Evolutionary conservation across 495 filamentous ascomycete genomes (phyloP), one percentile per base, ranked within the genome.

Genomic region (Margaritispora aquatica): DNA sequence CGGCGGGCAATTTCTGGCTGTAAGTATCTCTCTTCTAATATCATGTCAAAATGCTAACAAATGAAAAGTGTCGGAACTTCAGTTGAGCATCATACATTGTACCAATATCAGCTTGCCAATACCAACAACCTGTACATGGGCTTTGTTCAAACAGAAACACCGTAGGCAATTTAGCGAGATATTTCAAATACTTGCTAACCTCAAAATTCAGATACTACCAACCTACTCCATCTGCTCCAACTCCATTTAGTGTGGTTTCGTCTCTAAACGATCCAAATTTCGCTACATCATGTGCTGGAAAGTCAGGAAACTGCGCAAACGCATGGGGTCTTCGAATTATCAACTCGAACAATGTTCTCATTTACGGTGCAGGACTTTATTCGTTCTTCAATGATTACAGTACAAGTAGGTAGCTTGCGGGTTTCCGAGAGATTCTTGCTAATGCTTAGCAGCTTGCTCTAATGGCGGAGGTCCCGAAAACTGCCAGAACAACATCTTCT

Each of bases 101-200:
- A 91, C 67, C 88, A 96, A 68, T 95, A 93, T 76, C 87, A 94
- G 59, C 75, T 94, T 62, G 73, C 77, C 51, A 80, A 79, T 49
- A 88, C 89, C 3, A 74, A 81, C 63, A 84, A 88, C 61, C 75
- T 93, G 53, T 86, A 84, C 67, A 84, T 83, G 69, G 86, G 87
- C 20, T 82, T 87, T 69, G 85, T 93, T 66, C 90, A 96, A 65
- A 91, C 90, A 8, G 90, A 95, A 71, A 90, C 90, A 1, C 88
- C 87, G 54, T 84, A 81, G 64, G 59, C 60, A 48, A 53, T 59
- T 46, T 26, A 48, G 55, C 27, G 26, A n/a, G 29, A 54, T 31
- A 47, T 26, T 55, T 1, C 11, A 19, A 15, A 17, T 27, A 38
- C 10, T 21, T 9, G 15, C 53, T 52, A 54, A 55, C 19, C 17